Percentiles rank a stretch among this genome's conserved stretches.
phyloP scores from a whole-genome alignment of 495 filamentous ascomycete species.

The Podospora fimiseda region DNA sequence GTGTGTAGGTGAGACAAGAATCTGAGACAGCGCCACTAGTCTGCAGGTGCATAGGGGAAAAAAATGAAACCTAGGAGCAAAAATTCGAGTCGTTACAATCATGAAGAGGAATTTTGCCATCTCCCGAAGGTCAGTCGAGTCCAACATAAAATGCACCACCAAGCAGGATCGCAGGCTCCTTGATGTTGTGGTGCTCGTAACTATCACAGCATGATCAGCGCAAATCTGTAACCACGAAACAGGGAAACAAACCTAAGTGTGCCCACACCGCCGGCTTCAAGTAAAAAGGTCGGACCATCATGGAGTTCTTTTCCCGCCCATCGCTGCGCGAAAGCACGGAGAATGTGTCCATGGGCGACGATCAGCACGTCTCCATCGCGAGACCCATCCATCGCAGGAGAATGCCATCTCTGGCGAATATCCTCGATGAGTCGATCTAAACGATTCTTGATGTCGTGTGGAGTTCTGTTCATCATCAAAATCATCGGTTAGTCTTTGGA shows the following conservation, averaged over 20 bases:
- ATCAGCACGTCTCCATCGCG: conserved; percentile 49
- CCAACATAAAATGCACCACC: conserved; percentile 59
- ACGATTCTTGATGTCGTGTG: conserved; percentile 58
- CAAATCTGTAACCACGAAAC: not conserved
- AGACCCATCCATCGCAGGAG: conserved; percentile 41
- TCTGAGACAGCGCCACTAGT: not conserved
- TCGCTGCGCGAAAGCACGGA: conserved; percentile 84
- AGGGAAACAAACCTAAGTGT: conserved; percentile 55
- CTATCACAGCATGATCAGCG: conserved; percentile 26
- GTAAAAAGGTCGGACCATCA: conserved; percentile 58
- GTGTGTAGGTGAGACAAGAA: too few relatives aligned
- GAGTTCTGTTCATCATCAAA: conserved; percentile 31
- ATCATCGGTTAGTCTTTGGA: not conserved
- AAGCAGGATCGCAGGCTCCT: conserved; percentile 64
- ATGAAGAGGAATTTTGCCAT: not conserved
- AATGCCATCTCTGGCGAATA: conserved; percentile 57
- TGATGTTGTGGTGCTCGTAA: conserved; percentile 60
- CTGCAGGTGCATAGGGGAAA: not conserved
- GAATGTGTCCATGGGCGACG: conserved; percentile 78
- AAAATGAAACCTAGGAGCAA: not conserved
- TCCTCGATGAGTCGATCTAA: conserved; percentile 70
- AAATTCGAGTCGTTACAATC: not conserved
- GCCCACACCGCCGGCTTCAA: conserved; percentile 80
- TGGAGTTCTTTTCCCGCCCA: conserved; percentile 69
- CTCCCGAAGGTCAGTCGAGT: conserved; percentile 35